phyloP scores from a whole-genome alignment of 306 rosid species.

The Vachellia collinsii region DNA sequence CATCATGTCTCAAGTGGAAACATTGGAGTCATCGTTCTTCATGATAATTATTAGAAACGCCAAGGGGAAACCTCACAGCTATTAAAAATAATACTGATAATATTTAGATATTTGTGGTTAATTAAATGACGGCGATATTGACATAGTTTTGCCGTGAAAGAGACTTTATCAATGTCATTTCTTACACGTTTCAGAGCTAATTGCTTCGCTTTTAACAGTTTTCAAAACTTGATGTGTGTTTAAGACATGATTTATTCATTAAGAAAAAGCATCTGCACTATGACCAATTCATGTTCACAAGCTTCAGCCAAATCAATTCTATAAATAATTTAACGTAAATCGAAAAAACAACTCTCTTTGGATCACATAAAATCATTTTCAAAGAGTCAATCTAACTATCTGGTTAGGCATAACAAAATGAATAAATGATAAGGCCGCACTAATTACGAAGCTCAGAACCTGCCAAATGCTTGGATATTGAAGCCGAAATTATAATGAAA shows the following conservation, averaged over 20 bases:
- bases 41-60: conserved; percentile 10
- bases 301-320: too few relatives aligned
- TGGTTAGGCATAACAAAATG: conserved; percentile 40
- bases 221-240: neutral
- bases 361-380: too few relatives aligned
- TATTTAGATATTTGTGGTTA: conserved; percentile 17
- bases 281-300: too few relatives aligned
- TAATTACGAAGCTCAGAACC: conserved; percentile 37
- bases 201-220: conserved; percentile 14
- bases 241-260: neutral
- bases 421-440: conserved; percentile 1
- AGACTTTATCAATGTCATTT: conserved; percentile 8
- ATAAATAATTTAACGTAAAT: too few relatives aligned
- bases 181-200: neutral
- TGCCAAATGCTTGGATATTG: conserved; percentile 52
- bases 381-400: too few relatives aligned
- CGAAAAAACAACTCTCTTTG: too few relatives aligned
- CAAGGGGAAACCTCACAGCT: conserved; percentile 21
- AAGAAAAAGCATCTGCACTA: too few relatives aligned
- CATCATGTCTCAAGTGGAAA: conserved; percentile 30
- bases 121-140: neutral
- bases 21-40: conserved; percentile 32
- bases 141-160: conserved; percentile 36
- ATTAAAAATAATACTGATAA: neutral
- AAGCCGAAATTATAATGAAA: conserved; percentile 41